These are phyloP conservation scores for Trichoderma polysporum DNA, from an alignment of 2,329 filamentous ascomycete species.

Conservation along the genomic window DNA sequence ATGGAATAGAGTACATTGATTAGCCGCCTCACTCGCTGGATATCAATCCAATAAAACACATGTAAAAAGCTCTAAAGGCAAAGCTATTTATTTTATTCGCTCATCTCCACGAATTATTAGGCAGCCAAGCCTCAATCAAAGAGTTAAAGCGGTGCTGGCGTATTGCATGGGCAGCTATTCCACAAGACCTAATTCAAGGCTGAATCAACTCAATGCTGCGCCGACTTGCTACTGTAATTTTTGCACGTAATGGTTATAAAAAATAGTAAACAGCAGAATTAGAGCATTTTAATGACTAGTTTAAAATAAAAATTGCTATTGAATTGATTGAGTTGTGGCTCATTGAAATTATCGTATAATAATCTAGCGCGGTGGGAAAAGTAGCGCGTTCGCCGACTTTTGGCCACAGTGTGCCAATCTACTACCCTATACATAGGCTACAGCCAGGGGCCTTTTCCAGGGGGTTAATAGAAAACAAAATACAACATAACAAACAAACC, in stretches of 20 bases:
- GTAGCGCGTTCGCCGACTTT: not conserved
- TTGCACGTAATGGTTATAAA: not conserved
- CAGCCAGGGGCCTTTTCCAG: not conserved
- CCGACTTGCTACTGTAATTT: not conserved
- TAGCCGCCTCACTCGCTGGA: not conserved
- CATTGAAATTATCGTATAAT: not conserved
- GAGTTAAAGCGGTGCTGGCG: not conserved
- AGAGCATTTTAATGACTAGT: not conserved
- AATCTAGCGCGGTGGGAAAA: not conserved
- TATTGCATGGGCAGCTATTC: not conserved
- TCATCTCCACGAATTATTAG: not conserved
- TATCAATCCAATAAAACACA: not conserved
- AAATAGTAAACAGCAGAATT: not conserved
- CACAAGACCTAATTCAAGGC: not conserved
- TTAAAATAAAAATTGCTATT: not conserved
- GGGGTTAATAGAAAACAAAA: too few relatives aligned
- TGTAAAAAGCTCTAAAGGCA: not conserved
- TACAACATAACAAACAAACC: too few relatives aligned
- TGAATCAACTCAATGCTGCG: not conserved
- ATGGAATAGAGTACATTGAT: not conserved
- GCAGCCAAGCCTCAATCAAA: not conserved
- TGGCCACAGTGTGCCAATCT: not conserved
- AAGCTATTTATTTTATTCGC: not conserved
- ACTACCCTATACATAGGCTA: not conserved
- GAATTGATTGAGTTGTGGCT: not conserved